Base-by-base conservation (phyloP, 805 yeast species). In the Wickerhamiella kurtzmanii region DNA sequence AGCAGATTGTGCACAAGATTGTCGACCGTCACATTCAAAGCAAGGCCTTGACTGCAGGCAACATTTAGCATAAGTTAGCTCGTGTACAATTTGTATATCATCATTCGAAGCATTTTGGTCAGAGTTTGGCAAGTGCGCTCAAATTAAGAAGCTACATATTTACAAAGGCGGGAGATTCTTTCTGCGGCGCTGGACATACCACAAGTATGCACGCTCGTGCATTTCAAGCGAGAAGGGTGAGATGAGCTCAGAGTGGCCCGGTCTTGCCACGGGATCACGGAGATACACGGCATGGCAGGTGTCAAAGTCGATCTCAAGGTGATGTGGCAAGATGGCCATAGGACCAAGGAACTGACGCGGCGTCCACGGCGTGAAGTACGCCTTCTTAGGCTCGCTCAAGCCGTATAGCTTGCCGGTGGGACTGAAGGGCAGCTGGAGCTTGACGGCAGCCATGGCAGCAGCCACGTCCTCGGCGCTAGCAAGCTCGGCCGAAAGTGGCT, bases 211-310 rank as follows among this genome's bases (percentile, higher is more conserved):
- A 64, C 94, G 78, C 68, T 88, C 92, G 60, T 89, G 96, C 54
- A 79, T 77, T 50, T 79, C 80, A 52, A 77, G 71, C 36, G 80
- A 79, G 64, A 81, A 85, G 46, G 98, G 98, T 48, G 95, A 72
- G 52, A 92, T 83, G 50, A 92, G 94, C 70, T 92, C 98, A 28
- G 95, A 82, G 61, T 84, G 88, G 48, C 96, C 96, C 4, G 96
- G 96, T 64, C 96, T 77, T 13, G 96, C 95, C 44, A 92, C 87
- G 15, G 98, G 98, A 64, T 92, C 95, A 66, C 96, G 81, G 64
- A 92, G 67, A 65, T 89, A 92, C n/a, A 92, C 82, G 3, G 96
- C 96, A 63, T 88, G 96, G 63, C 97, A 89, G 3, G 96, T 86
- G 52, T 76, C 75, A 64, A 84, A 89, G 19, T 94, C 83, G 41